Evolutionary conservation across 176 grass and related monocot species (phyloP).

Genomic region (Secale cereale): DNA sequence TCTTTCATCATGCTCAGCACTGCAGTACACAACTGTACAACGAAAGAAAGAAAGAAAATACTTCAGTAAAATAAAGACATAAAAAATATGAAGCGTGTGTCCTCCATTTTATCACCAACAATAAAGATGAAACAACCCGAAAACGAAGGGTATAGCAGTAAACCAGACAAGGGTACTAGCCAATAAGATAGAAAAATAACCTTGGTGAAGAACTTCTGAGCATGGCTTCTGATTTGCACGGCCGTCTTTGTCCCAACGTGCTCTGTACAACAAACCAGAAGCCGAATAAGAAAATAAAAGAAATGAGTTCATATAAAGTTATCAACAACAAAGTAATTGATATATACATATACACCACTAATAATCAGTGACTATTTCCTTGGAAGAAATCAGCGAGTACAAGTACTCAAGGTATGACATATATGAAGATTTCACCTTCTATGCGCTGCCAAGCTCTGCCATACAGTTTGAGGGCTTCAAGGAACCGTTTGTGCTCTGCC

Average conservation of each 20-base stretch:
- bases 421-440: conserved; percentile 66
- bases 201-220: conserved; percentile 99
- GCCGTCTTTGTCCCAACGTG: conserved; percentile 97
- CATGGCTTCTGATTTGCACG: conserved; percentile 97
- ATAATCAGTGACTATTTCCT: conserved; percentile 7
- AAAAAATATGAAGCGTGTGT: conserved; percentile 9
- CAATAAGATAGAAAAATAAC: conserved; percentile 50
- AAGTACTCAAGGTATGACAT: not conserved
- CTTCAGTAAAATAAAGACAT: not conserved
- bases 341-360: not conserved
- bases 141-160: conserved; percentile 6
- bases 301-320: conserved; percentile 20
- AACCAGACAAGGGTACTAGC: conserved; percentile 25
- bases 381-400: not conserved
- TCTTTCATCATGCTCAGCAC: conserved; percentile 2
- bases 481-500: conserved; percentile 86
- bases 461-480: conserved; percentile 94
- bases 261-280: conserved; percentile 54
- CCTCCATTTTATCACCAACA: conserved; percentile 12
- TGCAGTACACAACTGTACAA: conserved; percentile 1
- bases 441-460: conserved; percentile 98
- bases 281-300: conserved; percentile 17
- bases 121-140: conserved; percentile 1
- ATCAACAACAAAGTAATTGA: conserved; percentile 21
- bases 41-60: not conserved